Evolutionary conservation across 805 yeast genomes (phyloP), one percentile per base, ranked within the genome.

Genomic region (Saturnispora gosingensis): DNA sequence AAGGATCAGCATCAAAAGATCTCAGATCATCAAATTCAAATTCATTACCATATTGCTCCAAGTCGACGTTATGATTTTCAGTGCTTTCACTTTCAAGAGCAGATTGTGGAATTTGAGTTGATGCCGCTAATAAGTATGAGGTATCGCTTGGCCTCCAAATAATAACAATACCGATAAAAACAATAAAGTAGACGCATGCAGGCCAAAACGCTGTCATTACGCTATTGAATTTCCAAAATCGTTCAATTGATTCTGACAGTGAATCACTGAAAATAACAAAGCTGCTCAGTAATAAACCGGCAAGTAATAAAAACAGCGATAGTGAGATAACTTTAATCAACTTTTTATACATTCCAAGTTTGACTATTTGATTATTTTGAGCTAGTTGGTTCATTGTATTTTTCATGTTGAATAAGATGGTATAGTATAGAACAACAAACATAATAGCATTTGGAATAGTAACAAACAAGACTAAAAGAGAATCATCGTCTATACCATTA

Each of bases 101-200:
- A 30, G 60, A 55, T 8, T 63, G 85, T 57, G 96, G 93, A 44
- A 93, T 73, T 70, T 93, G 98, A 49, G 88, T 88, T 2, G 97
- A 87, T 56, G 90, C 90, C 11, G 97, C 98, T 63, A 93, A 78
- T 80, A 95, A 83, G 62, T 90, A 86, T 53, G 96, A 89, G 40
- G 96, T 88, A 59, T 85, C 93, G 0, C 97, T 91, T 50, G 99
- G 99, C 68, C 99, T 83, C 99, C 99, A 93, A 56, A 93, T 78
- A 72, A 89, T 80, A 5, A 96, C 87, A 56, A 93, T 75, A 9
- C 89, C 79, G 60, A 84, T 77, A 66, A 93, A 90, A 38, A 90
- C 90, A 46, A 83, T 69, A 63, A 86, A 88, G 70, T 88, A 93
- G 13, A 89, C 83, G 46, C 88, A 76, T 46, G 95, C 83, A 39